phyloP scores from a whole-genome alignment of 2,329 filamentous ascomycete species.

The Venturia nashicola region DNA sequence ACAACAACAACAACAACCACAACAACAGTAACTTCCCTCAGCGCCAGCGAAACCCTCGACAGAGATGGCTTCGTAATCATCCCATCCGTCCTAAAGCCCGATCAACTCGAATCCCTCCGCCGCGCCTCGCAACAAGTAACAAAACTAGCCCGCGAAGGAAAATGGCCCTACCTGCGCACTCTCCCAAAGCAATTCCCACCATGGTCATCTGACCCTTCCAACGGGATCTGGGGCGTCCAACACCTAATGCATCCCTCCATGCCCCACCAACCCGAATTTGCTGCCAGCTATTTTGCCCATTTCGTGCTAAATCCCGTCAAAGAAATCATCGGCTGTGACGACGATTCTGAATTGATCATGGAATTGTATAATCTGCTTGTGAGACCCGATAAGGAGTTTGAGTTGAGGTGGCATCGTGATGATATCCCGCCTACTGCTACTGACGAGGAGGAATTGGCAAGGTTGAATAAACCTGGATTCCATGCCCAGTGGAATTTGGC shows the following conservation, averaged over 20 bases:
- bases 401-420: conserved; percentile 75
- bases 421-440: conserved; percentile 59
- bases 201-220: conserved; percentile 49
- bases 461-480: conserved; percentile 48
- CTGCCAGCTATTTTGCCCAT: conserved; percentile 58
- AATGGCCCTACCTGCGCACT: conserved; percentile 73
- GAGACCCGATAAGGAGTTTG: conserved; percentile 57
- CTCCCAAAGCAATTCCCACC: conserved; percentile 86
- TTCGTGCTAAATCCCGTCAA: conserved; percentile 51
- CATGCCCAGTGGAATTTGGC: conserved; percentile 86
- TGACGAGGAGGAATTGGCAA: conserved; percentile 51
- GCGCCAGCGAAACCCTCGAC: conserved; percentile 44
- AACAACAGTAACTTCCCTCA: conserved; percentile 4
- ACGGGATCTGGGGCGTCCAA: conserved; percentile 82
- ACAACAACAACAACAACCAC: neutral
- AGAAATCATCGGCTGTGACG: conserved; percentile 43
- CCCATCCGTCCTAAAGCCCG: conserved; percentile 46
- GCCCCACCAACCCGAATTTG: conserved; percentile 49
- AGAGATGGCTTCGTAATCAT: conserved; percentile 67
- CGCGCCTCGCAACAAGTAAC: conserved; percentile 46
- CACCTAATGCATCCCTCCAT: conserved; percentile 68
- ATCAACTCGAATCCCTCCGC: conserved; percentile 48
- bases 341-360: conserved; percentile 60
- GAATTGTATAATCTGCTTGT: conserved; percentile 83
- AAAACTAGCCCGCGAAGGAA: conserved; percentile 50